These are phyloP conservation scores for Ciborinia camelliae DNA, from an alignment of 2,329 filamentous ascomycete species.

Conservation along the genomic window DNA sequence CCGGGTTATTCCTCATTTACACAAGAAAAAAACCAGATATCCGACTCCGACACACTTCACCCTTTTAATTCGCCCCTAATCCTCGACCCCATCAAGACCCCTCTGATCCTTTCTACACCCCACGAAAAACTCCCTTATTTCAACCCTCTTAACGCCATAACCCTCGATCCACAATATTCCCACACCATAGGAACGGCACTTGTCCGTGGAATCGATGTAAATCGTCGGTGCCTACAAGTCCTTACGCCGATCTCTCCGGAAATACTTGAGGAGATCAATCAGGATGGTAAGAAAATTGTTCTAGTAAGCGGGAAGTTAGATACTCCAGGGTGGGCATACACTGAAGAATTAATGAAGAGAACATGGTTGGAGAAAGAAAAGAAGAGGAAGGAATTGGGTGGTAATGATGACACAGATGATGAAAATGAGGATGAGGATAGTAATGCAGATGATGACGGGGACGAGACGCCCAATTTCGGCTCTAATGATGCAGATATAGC, in stretches of 20 bases:
- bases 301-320: conserved; percentile 68
- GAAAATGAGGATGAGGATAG: conserved; percentile 11
- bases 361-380: conserved; percentile 22
- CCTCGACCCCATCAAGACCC: conserved; percentile 20
- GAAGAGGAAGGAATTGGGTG: conserved; percentile 9
- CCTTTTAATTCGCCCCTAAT: conserved; percentile 1
- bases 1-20: conserved; percentile 33
- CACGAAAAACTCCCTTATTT: conserved; percentile 62
- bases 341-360: conserved; percentile 54
- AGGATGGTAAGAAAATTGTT: conserved; percentile 50
- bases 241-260: conserved; percentile 55
- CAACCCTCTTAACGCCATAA: conserved; percentile 49
- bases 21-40: not conserved
- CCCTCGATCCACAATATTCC: conserved; percentile 58
- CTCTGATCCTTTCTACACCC: conserved; percentile 40
- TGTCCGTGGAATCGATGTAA: conserved; percentile 64
- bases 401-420: conserved; percentile 4
- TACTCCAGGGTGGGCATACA: conserved; percentile 65
- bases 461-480: not conserved
- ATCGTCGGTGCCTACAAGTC: conserved; percentile 55
- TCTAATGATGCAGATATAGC: conserved; percentile 18
- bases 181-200: conserved; percentile 62
- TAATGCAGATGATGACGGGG: conserved; percentile 12
- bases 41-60: not conserved
- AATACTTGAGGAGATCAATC: conserved; percentile 42